These are phyloP conservation scores for Aspergillus sp. DNA, from an alignment of 2,329 filamentous ascomycete genomes.

Conservation along the genomic window DNA sequence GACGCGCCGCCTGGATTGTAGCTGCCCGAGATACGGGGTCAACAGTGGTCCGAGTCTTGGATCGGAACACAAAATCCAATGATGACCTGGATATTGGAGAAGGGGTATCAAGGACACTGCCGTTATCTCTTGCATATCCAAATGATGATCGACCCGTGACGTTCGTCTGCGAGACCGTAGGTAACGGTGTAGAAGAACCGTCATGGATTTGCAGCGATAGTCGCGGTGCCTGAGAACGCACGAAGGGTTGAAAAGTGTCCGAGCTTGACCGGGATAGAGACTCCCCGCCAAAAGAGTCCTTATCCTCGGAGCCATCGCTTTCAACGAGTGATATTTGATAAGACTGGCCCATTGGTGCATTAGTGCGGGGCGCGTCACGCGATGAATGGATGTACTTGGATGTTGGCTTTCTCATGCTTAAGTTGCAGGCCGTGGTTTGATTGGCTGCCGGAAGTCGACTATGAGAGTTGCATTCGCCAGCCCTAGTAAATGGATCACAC, in stretches of 20 bases:
- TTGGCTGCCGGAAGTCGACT: constrained; percentile 49
- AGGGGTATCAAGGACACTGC: constrained; percentile 43
- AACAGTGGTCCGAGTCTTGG: constrained; percentile 41
- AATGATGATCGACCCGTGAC: constrained; percentile 43
- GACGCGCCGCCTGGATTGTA: constrained; percentile 49
- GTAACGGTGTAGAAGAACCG: constrained; percentile 41
- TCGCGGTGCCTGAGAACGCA: constrained; percentile 28
- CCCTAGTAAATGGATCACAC: constrained; percentile 34
- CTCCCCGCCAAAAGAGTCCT: constrained; percentile 42
- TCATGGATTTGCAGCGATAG: constrained; percentile 33
- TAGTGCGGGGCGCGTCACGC: constrained; percentile 49
- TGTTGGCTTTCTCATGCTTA: constrained; percentile 43
- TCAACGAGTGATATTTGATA: constrained; percentile 44
- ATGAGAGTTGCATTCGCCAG: constrained; percentile 38
- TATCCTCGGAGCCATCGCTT: constrained; percentile 38
- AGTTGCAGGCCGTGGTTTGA: constrained; percentile 42
- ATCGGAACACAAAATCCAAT: constrained; percentile 51
- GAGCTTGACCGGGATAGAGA: constrained; percentile 8
- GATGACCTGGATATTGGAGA: constrained; percentile 51
- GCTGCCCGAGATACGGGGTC: constrained; percentile 51
- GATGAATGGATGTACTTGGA: constrained; percentile 50
- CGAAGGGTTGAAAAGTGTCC: constrained; percentile 22
- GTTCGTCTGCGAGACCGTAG: constrained; percentile 48
- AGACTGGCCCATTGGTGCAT: constrained; percentile 46
- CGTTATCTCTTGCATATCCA: constrained; percentile 45